Conservation (phyloP, 2,329 filamentous ascomycete genomes). For the Bipolaris gigantea region DNA sequence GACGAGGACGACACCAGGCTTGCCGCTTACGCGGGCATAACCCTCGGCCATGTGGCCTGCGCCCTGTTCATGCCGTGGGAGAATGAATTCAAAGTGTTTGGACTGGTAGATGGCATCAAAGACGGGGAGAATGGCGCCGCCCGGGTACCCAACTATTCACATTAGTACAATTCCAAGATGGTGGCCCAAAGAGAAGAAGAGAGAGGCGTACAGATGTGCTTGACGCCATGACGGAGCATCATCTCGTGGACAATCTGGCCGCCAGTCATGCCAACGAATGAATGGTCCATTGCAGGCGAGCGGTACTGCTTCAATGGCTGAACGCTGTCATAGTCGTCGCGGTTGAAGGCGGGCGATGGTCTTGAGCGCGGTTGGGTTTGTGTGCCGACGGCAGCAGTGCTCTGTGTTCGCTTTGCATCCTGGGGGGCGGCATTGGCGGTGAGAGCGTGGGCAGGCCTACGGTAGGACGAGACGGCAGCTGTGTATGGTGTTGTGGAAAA, state of each 20-base stretch:
- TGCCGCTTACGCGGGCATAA: constrained; percentile 90
- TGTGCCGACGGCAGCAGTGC: constrained; percentile 46
- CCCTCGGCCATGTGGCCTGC: constrained; percentile 99
- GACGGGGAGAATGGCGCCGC: constrained; percentile 93
- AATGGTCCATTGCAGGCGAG: constrained; percentile 56
- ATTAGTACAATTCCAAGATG: constrained; percentile 12
- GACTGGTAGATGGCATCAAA: constrained; percentile 99
- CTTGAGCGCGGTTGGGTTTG: constrained; percentile 33
- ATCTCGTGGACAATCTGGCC: constrained; percentile 99
- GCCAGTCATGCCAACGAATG: constrained; percentile 89
- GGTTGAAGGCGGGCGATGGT: constrained; percentile 55
- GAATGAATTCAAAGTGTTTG: constrained; percentile 91
- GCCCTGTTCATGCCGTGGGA: constrained; percentile 95
- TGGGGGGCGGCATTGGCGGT: constrained; percentile 41
- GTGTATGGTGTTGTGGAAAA: constrained; percentile 49
- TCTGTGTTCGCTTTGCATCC: constrained; percentile 48
- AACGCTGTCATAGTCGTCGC: constrained; percentile 48
- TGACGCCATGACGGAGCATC: constrained; percentile 91
- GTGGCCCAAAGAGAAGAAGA: neutral
- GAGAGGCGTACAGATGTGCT: constrained; percentile 78
- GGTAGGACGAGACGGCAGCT: constrained; percentile 51
- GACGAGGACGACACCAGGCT: constrained; percentile 92
- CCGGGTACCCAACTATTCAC: constrained; percentile 69
- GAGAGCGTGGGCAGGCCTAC: constrained; percentile 39
- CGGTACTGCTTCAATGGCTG: constrained; percentile 52